Conservation (phyloP, 345 rosid genomes). For the Syzygium aromaticum region DNA sequence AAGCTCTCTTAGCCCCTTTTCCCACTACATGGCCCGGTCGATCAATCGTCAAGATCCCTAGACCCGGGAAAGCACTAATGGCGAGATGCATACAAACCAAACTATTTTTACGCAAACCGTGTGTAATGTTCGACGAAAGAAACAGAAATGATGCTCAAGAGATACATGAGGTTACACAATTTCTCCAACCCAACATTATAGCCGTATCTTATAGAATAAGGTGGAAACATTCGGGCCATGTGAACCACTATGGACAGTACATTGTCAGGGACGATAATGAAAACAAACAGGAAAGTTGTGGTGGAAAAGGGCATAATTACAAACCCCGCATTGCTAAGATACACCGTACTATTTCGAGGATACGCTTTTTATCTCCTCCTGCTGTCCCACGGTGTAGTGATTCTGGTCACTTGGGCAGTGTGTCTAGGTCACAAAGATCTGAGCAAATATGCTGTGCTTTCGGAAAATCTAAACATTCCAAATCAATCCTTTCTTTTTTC, state of each 20-base stretch:
- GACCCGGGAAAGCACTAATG: not conserved
- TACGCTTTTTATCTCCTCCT: not conserved
- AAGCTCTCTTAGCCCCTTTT: not conserved
- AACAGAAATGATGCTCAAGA: not conserved
- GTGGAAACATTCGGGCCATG: too few species aligned
- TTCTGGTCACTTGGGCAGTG: not conserved
- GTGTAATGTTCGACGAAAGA: too few species aligned
- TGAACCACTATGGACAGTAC: not conserved
- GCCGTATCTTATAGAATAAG: not conserved
- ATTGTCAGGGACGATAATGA: not conserved
- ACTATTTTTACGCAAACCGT: not conserved
- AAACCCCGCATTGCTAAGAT: not conserved
- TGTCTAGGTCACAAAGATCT: not conserved
- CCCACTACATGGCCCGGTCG: not conserved
- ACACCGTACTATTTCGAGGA: not conserved
- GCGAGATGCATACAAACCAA: rapidly evolving
- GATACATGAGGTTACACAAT: not conserved
- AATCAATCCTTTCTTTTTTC: not conserved
- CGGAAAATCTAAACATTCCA: not conserved
- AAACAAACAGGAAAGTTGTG: not conserved
- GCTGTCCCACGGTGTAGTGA: not conserved
- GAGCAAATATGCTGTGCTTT: too few species aligned
- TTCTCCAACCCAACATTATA: not conserved
- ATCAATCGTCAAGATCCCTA: not conserved
- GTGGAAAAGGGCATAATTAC: not conserved